A percentile compares a stretch with the other conserved stretches of the same genome.
Evolutionary conservation across 352 stramenopile species (phyloP).

Genomic region (Pythium plurisporium): DNA sequence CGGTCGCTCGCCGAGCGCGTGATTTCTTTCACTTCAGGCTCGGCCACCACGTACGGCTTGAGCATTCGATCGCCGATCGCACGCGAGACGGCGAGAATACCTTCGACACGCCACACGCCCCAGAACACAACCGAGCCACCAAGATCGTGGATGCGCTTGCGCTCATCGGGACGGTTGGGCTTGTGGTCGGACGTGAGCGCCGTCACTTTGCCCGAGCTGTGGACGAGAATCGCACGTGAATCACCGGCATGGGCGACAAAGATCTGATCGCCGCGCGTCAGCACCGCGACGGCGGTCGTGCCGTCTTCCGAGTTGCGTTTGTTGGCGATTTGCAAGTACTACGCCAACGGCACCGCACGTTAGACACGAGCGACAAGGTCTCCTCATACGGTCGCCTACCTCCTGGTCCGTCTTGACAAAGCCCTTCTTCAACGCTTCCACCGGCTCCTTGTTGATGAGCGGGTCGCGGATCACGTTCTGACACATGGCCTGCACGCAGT

Average conservation of each 20-base stretch:
- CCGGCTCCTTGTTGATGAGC: conserved; percentile 57
- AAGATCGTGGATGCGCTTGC: conserved; percentile 81
- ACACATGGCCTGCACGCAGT: conserved; percentile 79
- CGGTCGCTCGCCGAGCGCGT: conserved; percentile 59
- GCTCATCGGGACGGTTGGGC: conserved; percentile 88
- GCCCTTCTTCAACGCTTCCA: conserved; percentile 68
- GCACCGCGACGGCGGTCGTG: conserved; percentile 85
- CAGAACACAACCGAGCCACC: conserved; percentile 89
- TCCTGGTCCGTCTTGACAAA: conserved; percentile 79
- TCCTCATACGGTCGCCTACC: conserved; percentile 22
- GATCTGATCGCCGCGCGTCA: conserved; percentile 69
- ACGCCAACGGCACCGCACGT: not conserved
- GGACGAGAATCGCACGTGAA: conserved; percentile 85
- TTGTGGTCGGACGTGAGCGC: conserved; percentile 89
- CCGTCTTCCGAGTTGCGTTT: conserved; percentile 82
- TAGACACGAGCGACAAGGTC: not conserved
- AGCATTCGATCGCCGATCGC: conserved; percentile 91
- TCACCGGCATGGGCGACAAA: conserved; percentile 90
- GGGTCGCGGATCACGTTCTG: conserved; percentile 78
- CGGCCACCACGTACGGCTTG: conserved; percentile 90
- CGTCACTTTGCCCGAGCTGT: conserved; percentile 68
- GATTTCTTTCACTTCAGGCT: conserved; percentile 83
- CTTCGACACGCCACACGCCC: conserved; percentile 92
- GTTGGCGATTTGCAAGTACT: conserved; percentile 85
- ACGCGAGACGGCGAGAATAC: conserved; percentile 90